These are phyloP conservation scores for Tylopilus sp. DNA, from an alignment of 1,284 basidiomycete species.

Conservation along the genomic window DNA sequence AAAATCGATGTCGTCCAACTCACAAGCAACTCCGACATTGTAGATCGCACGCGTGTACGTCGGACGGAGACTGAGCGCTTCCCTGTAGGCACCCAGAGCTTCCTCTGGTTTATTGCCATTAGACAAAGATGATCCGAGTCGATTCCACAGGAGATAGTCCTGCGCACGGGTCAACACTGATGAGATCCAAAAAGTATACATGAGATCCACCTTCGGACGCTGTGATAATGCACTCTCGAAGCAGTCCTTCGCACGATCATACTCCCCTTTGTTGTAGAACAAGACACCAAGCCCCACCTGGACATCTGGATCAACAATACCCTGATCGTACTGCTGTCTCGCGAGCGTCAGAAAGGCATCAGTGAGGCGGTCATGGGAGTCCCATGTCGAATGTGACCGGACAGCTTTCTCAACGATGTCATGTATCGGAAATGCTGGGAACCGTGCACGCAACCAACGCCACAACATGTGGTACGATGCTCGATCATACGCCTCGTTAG, in stretches of 20 bases:
- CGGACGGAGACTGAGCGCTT: conserved; percentile 90
- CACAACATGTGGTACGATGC: conserved; percentile 87
- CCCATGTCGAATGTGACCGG: conserved; percentile 72
- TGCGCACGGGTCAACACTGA: conserved; percentile 26
- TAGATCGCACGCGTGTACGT: conserved; percentile 98
- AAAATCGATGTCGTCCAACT: conserved; percentile 25
- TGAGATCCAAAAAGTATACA: conserved; percentile 4
- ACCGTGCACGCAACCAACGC: conserved; percentile 79
- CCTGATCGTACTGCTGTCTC: conserved; percentile 67
- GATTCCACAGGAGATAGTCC: conserved; percentile 97
- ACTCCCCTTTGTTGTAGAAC: conserved; percentile 84
- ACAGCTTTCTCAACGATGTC: conserved; percentile 58
- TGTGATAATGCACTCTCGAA: conserved; percentile 82
- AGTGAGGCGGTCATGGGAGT: conserved; percentile 77
- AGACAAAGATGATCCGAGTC: conserved; percentile 91
- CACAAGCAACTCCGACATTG: conserved; percentile 95
- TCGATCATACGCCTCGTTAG: conserved; percentile 91
- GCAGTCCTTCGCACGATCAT: conserved; percentile 83
- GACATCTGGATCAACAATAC: conserved; percentile 85
- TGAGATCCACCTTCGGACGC: conserved; percentile 57
- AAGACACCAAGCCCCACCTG: conserved; percentile 93
- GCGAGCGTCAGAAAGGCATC: conserved; percentile 86
- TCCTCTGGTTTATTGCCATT: conserved; percentile 96
- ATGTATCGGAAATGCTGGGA: conserved; percentile 62
- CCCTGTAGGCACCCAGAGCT: conserved; percentile 91